Base-by-base conservation (phyloP, 176 grass and related monocot genomes). In the Elaeis guineensis region DNA sequence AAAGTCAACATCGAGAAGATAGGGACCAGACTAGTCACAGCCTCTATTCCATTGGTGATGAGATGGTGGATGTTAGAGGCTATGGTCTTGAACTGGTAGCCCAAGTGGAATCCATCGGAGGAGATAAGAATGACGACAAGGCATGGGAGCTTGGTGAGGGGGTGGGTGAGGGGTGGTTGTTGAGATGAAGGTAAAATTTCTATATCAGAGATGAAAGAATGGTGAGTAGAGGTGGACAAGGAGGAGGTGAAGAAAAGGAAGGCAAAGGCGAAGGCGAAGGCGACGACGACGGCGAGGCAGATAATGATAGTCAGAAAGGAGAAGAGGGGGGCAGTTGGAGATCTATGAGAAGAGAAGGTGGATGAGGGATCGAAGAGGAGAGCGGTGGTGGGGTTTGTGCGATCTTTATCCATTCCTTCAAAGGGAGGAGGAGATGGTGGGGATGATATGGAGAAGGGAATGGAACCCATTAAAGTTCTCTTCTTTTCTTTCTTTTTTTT, bases 1-100 rank as follows among this genome's bases (percentile, higher is more conserved):
- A 98, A 92, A 25, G 87, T 92, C 44, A 85, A 78, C n/a, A 87
- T 88, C n/a, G 92, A 84, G 79, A 88, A 98, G 59, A 98, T 79
- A 1, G 93, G 84, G 54, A 86, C 63, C 28, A 98, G 64, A 6
- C 93, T 84, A 16, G 69, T 70, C 28, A 49, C 79, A n/a, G 87
- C 84, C 62, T 89, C 86, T 26, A 87, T 92, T 48, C 93, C 93
- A 25, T 89, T 83, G 50, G 39, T 66, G 65, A 89, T 83, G 66
- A 98, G 72, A 25, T 87, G 83, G 59, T 71, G 81, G 59, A 92
- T 80, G 70, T 83, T 78, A 29, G 87, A 84, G 16, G 64, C 63
- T 1, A 58, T 6, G 23, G 73, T 80, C 76, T 92, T 97, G 76
- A 70, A 77, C 66, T 91, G 81, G 72, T 97, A 97, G 26, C 84